phyloP scores from a whole-genome alignment of 2,329 filamentous ascomycete species.

The Salinomyces thailandicus region DNA sequence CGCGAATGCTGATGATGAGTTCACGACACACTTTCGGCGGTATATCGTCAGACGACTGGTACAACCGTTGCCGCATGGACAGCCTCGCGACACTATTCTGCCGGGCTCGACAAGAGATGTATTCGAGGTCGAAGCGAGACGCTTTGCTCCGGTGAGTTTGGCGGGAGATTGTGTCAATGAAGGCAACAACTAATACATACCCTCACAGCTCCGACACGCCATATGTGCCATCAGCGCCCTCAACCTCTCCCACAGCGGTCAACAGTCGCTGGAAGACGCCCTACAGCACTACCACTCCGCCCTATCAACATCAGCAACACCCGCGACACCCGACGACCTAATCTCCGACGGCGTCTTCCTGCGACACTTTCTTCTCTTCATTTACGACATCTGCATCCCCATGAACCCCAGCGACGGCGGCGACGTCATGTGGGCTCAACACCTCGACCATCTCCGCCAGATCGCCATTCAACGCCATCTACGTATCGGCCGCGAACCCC shows the following conservation, averaged over 20 bases:
- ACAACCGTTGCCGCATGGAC: slow-evolving; percentile 11
- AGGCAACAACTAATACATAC: too few species aligned
- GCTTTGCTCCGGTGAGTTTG: slow-evolving; percentile 43
- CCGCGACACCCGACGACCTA: slow-evolving; percentile 42
- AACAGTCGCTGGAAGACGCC: slow-evolving; percentile 36
- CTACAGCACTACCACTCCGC: slow-evolving; percentile 47
- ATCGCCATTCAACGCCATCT: slow-evolving; percentile 40
- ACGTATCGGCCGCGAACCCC: slow-evolving; percentile 31
- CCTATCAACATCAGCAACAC: slow-evolving; percentile 31
- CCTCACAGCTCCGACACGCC: slow-evolving; percentile 44
- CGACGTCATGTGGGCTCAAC: slow-evolving; percentile 44
- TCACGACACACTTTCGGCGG: slow-evolving; percentile 18
- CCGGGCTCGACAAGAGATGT: slow-evolving; percentile 17
- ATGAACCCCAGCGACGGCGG: slow-evolving; percentile 25
- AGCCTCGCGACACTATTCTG: slow-evolving; percentile 2
- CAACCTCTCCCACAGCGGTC: slow-evolving; percentile 39
- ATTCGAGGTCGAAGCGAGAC: slow-evolving; percentile 31
- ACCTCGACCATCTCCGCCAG: slow-evolving; percentile 42
- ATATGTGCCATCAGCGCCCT: slow-evolving; percentile 49
- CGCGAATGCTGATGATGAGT: slow-evolving; percentile 11
- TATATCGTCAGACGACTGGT: slow-evolving; percentile 18
- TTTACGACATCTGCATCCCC: slow-evolving; percentile 42
- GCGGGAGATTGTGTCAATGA: too few species aligned
- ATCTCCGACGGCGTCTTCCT: slow-evolving; percentile 47
- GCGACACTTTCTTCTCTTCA: slow-evolving; percentile 46